phyloP scores from a whole-genome alignment of 164 flowering plant species.

The Magnolia officinalis region DNA sequence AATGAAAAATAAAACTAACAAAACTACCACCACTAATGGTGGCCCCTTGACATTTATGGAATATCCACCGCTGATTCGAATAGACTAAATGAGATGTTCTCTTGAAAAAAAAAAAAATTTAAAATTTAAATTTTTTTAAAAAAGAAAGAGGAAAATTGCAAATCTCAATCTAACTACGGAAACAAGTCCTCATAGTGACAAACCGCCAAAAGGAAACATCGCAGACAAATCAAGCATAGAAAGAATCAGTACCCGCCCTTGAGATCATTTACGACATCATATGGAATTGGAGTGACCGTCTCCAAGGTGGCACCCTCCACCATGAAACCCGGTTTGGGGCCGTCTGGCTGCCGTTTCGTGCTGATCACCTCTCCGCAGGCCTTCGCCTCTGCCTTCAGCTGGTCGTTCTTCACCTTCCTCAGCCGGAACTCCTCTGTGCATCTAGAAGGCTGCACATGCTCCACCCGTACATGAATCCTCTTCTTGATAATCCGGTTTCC shows the following conservation, averaged over 20 bases:
- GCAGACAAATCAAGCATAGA: too few relatives aligned
- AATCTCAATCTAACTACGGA: too few relatives aligned
- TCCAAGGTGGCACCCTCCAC: slow-evolving; percentile 74
- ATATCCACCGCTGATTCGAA: too few relatives aligned
- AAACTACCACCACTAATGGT: too few relatives aligned
- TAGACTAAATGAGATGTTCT: too few relatives aligned
- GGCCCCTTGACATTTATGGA: too few relatives aligned
- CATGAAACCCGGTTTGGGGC: slow-evolving; percentile 90
- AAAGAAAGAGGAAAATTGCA: too few relatives aligned
- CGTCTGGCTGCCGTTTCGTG: slow-evolving; percentile 78
- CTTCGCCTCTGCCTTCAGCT: slow-evolving; percentile 70
- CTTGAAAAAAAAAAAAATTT: too few relatives aligned
- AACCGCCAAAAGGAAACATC: too few relatives aligned
- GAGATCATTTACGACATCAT: slow-evolving; percentile 80
- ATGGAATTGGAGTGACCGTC: slow-evolving; percentile 82
- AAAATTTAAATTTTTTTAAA: too few relatives aligned
- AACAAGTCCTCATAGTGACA: too few relatives aligned
- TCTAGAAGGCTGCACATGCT: slow-evolving; percentile 71
- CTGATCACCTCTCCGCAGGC: slow-evolving; percentile 62
- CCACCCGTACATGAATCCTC: slow-evolving; percentile 79
- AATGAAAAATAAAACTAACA: too few relatives aligned
- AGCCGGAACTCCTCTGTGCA: slow-evolving; percentile 60
- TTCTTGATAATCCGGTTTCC: slow-evolving; percentile 63
- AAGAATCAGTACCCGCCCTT: slow-evolving; percentile 59
- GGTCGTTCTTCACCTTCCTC: slow-evolving; percentile 54